Base-by-base conservation (phyloP, 2,329 filamentous ascomycete genomes). In the Hypoxylon sp. region DNA sequence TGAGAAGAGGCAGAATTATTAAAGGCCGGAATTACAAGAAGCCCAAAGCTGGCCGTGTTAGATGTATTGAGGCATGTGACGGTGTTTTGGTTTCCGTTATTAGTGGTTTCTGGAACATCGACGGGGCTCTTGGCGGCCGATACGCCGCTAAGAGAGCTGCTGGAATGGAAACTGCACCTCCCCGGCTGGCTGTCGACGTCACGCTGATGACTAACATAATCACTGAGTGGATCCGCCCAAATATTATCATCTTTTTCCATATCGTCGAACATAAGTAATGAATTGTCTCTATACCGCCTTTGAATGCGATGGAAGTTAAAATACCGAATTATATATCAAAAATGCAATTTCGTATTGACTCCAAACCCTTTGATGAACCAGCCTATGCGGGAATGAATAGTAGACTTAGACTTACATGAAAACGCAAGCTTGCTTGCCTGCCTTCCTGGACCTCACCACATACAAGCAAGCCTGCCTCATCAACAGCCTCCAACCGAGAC, bases 101-200 rank as follows among this genome's bases (percentile, higher is more conserved):
- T 62, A 50, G 44, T 42, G 46, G 68, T 54, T 52, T 65, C 44
- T 66, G 60, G 55, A 29, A 67, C 46, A 54, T 50, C 24, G 57
- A 63, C 70, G 67, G 70, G 65, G 58, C 29, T 73, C 71, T 73
- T 73, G 63, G 71, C 70, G 26, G 47, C 67, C 67, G 67, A 69
- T 29, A 37, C 14, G 57, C 65, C 61, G 61, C 46, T 60, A 44
- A 8, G 19, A 22, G 11, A 24, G 58, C 57, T 55, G 50, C 22
- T 42, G n/a, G 8, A 42, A 42, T n/a, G n/a, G n/a, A 14, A 51
- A 46, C 48, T 63, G 55, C 52, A 58, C 55, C 53, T 61, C 56
- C 17, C 19, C 19, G 19, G 19, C 19, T 22, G 35, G 37, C 37
- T 37, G 24, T 48, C 58, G 55, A 71, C 69, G 67, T 71, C 69